phyloP scores from a whole-genome alignment of 2,329 filamentous ascomycete species.

The Pseudopyrenochaeta lycopersici region DNA sequence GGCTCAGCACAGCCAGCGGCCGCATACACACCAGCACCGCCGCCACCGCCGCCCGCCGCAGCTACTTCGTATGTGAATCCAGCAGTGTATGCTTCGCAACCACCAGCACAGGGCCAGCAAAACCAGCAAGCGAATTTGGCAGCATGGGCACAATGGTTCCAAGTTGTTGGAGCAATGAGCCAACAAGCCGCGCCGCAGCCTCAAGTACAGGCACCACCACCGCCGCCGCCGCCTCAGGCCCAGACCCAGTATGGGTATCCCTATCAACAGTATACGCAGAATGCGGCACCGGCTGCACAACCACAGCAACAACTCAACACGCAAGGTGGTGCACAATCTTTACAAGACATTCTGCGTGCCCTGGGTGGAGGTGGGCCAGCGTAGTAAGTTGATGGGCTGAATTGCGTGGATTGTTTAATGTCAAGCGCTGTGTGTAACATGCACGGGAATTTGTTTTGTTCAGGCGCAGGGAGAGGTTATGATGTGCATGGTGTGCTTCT shows the following conservation, averaged over 20 bases:
- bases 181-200: slow-evolving; percentile 30
- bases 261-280: slow-evolving; percentile 36
- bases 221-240: slow-evolving; percentile 28
- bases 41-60: slow-evolving; percentile 24
- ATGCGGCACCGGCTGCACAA: slow-evolving; percentile 27
- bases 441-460: background rate
- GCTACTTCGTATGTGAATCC: slow-evolving; percentile 25
- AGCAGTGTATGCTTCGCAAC: slow-evolving; percentile 19
- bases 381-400: background rate
- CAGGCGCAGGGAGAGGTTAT: background rate
- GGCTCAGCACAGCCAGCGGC: slow-evolving; percentile 26
- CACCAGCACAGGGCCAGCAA: slow-evolving; percentile 20
- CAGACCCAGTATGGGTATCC: slow-evolving; percentile 34
- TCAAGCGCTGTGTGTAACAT: too few species aligned
- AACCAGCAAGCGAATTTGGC: slow-evolving; percentile 40
- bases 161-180: slow-evolving; percentile 34
- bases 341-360: slow-evolving; percentile 44
- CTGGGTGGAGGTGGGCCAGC: slow-evolving; percentile 32
- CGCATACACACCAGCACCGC: slow-evolving; percentile 19
- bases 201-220: slow-evolving; percentile 27
- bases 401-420: too few species aligned
- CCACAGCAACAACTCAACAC: slow-evolving; percentile 24
- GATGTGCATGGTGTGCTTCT: background rate
- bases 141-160: slow-evolving; percentile 41
- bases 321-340: slow-evolving; percentile 32